phyloP scores from a whole-genome alignment of 768 basidiomycete species.

The Rhizopogon vesiculosus region DNA sequence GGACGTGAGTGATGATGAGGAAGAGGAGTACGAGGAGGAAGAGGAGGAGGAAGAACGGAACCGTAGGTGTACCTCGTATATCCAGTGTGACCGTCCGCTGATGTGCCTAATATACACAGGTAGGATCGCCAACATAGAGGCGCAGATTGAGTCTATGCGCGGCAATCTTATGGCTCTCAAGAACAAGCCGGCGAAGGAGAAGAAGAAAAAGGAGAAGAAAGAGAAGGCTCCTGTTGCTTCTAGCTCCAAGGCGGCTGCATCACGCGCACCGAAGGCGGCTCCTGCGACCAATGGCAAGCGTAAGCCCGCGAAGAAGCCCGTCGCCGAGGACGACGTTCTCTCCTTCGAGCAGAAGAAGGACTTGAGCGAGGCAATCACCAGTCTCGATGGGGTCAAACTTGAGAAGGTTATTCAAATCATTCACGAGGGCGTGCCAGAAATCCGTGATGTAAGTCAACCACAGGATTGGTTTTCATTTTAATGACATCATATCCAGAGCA shows the following conservation, averaged over 20 bases:
- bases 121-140: conserved; percentile 72
- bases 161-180: conserved; percentile 64
- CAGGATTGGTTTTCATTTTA: conserved; percentile 10
- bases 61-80: conserved; percentile 32
- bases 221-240: conserved; percentile 52
- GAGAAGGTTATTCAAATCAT: conserved; percentile 94
- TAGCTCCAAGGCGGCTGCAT: conserved; percentile 51
- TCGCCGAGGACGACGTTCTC: conserved; percentile 75
- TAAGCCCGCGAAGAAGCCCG: conserved; percentile 58
- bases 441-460: conserved; percentile 72
- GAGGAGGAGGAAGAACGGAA: conserved; percentile 64
- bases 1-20: conserved; percentile 53
- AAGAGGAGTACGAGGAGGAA: conserved; percentile 59
- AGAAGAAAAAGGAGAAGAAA: conserved; percentile 72
- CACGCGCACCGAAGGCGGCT: conserved; percentile 42
- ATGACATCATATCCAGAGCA: conserved; percentile 54
- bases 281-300: conserved; percentile 45
- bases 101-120: conserved; percentile 37
- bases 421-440: conserved; percentile 88
- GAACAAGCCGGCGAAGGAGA: conserved; percentile 50
- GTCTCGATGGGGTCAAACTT: conserved; percentile 77
- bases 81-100: conserved; percentile 8
- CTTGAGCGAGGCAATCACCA: conserved; percentile 88
- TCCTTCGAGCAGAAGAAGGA: conserved; percentile 99
- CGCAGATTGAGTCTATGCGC: conserved; percentile 74